These are phyloP conservation scores for Cyclocybe cylindracea DNA, from an alignment of 768 basidiomycete genomes.

Conservation along the genomic window DNA sequence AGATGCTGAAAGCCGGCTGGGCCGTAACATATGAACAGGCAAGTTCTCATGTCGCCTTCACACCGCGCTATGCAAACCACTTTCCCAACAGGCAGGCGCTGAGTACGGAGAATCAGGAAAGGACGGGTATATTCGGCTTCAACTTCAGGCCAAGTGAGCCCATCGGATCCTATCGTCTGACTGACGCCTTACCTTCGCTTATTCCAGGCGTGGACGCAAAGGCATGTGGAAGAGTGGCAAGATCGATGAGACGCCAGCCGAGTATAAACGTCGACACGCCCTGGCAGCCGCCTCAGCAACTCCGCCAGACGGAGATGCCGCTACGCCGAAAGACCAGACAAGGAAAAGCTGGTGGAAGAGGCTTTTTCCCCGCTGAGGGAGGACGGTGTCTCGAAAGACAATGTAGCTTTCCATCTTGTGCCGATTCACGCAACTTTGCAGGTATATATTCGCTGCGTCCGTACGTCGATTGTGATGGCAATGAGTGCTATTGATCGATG, in stretches of 20 bases:
- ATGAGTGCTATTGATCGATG: too few relatives aligned
- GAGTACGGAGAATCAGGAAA: conserved; percentile 75
- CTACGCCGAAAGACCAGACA: neutral
- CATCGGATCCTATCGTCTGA: neutral
- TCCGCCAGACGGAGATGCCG: conserved; percentile 8
- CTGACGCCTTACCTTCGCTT: neutral
- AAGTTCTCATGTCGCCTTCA: neutral
- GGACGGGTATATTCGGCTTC: conserved; percentile 59
- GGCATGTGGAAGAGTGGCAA: conserved; percentile 76
- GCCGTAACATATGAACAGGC: conserved; percentile 74
- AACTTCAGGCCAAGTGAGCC: conserved; percentile 68
- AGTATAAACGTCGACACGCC: conserved; percentile 74
- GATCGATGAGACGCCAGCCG: conserved; percentile 66
- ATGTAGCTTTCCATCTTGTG: too few relatives aligned
- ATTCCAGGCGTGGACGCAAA: conserved; percentile 53
- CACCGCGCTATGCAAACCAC: neutral
- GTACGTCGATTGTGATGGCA: too few relatives aligned
- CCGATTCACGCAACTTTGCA: too few relatives aligned
- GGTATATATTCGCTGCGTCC: too few relatives aligned
- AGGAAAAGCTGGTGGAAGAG: conserved; percentile 10
- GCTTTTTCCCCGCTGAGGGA: conserved; percentile 10
- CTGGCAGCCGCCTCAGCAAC: conserved; percentile 8
- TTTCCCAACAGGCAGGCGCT: conserved; percentile 51
- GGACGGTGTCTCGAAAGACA: too few relatives aligned
- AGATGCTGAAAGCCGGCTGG: conserved; percentile 83